Conservation (phyloP, 768 basidiomycete genomes). For the Rhizopogon roseolus region DNA sequence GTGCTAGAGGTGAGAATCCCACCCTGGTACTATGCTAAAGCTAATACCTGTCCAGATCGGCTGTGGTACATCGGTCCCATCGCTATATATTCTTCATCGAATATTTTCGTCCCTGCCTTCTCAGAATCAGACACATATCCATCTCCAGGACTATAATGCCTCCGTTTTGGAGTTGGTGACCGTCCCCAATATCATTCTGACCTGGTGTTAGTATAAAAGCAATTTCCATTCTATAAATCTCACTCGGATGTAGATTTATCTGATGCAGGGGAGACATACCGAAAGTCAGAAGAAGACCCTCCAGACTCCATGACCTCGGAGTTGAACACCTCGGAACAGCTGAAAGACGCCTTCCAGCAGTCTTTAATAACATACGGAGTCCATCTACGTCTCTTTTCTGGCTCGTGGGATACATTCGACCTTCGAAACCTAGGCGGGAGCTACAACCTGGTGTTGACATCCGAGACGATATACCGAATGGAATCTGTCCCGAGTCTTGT, state of each 20-base stretch:
- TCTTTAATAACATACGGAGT: constrained; percentile 55
- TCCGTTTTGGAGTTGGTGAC: constrained; percentile 78
- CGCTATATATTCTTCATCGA: constrained; percentile 62
- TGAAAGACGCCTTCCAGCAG: constrained; percentile 58
- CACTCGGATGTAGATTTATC: constrained; percentile 48
- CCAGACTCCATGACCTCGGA: constrained; percentile 37
- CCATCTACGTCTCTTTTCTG: constrained; percentile 69
- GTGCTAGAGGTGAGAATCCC: constrained; percentile 62
- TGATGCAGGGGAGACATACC: constrained; percentile 46
- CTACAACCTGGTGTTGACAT: constrained; percentile 78
- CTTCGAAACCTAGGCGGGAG: constrained; percentile 24
- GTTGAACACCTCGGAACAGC: constrained; percentile 57
- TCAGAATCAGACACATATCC: constrained; percentile 44
- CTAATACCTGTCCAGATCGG: constrained; percentile 55
- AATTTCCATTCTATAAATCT: neutral
- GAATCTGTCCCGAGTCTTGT: constrained; percentile 62
- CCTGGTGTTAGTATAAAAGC: constrained; percentile 69
- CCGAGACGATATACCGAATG: constrained; percentile 87
- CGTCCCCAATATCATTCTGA: constrained; percentile 69
- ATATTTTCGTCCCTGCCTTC: constrained; percentile 40
- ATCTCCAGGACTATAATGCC: constrained; percentile 90
- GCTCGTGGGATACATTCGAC: constrained; percentile 70
- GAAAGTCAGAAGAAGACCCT: constrained; percentile 24
- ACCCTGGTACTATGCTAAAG: neutral
- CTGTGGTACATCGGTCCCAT: constrained; percentile 89